Evolutionary conservation across 352 stramenopile genomes (phyloP).

Genomic region (Pythium apleroticum): DNA sequence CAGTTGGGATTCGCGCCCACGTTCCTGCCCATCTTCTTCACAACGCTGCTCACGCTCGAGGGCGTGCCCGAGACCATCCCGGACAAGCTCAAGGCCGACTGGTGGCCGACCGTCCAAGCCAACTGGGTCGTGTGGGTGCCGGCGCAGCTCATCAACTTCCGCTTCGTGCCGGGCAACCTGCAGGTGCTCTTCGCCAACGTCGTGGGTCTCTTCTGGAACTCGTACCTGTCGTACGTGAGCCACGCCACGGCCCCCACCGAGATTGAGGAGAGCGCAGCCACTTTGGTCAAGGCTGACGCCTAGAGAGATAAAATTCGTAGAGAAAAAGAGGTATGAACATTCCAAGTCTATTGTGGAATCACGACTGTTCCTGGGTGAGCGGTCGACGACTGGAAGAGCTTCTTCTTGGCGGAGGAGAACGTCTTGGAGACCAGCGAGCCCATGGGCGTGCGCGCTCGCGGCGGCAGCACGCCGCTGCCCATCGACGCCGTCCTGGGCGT

Average conservation of each 20-base stretch:
- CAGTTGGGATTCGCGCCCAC: conserved; percentile 74
- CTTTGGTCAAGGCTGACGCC: not conserved
- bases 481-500: not conserved
- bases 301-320: not conserved
- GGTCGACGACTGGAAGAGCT: conserved; percentile 33
- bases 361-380: conserved; percentile 36
- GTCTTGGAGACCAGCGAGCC: conserved; percentile 56
- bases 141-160: conserved; percentile 80
- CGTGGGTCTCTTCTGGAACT: conserved; percentile 81
- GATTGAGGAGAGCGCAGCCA: not conserved
- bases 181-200: conserved; percentile 87
- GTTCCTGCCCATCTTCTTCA: conserved; percentile 78
- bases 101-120: conserved; percentile 71
- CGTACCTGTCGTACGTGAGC: conserved; percentile 80
- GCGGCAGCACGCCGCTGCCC: not conserved
- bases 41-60: conserved; percentile 63
- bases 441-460: conserved; percentile 30
- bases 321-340: not conserved
- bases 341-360: conserved; percentile 24
- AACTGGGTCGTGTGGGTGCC: conserved; percentile 86
- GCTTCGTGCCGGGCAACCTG: conserved; percentile 68
- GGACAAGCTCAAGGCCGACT: conserved; percentile 69
- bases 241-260: conserved; percentile 27
- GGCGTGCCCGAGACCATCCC: conserved; percentile 47
- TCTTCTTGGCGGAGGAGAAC: conserved; percentile 56